These are phyloP conservation scores for Acanthamoeba culbertsoni DNA, from an alignment of 208 protist species.

Conservation along the genomic window DNA sequence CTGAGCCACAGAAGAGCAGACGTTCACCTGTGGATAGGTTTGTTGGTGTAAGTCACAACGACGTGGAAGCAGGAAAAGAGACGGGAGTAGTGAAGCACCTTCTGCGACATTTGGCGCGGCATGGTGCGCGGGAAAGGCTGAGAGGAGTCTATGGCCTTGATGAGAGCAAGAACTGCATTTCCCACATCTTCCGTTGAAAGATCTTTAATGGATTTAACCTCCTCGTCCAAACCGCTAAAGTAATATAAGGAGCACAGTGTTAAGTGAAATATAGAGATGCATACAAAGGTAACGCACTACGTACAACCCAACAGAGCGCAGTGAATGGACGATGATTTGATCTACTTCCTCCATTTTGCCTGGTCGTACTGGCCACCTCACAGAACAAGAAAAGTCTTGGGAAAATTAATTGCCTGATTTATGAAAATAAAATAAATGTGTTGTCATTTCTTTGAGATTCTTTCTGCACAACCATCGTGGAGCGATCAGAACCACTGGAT, in stretches of 20 bases:
- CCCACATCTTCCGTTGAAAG: conserved; percentile 29
- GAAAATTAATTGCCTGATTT: too few species aligned
- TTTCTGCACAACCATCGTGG: too few species aligned
- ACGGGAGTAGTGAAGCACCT: background rate
- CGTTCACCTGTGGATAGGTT: background rate
- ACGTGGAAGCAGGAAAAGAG: background rate
- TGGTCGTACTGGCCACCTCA: background rate
- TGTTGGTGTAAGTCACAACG: background rate
- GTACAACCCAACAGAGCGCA: too few species aligned
- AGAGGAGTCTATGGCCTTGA: conserved; percentile 46
- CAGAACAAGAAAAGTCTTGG: too few species aligned
- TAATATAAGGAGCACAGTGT: background rate
- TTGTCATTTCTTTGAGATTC: too few species aligned
- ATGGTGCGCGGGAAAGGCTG: conserved; percentile 18
- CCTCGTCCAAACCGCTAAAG: background rate
- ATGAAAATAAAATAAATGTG: too few species aligned
- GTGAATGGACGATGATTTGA: too few species aligned
- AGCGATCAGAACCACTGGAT: too few species aligned
- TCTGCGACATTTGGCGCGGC: conserved; percentile 58
- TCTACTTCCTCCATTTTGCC: too few species aligned
- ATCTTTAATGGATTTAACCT: conserved; percentile 19
- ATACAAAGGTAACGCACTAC: background rate
- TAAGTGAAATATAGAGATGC: background rate
- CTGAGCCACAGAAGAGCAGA: conserved; percentile 38
- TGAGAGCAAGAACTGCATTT: background rate